Conservation (phyloP, 2,329 filamentous ascomycete species). For the Juglanconis juglandina region DNA sequence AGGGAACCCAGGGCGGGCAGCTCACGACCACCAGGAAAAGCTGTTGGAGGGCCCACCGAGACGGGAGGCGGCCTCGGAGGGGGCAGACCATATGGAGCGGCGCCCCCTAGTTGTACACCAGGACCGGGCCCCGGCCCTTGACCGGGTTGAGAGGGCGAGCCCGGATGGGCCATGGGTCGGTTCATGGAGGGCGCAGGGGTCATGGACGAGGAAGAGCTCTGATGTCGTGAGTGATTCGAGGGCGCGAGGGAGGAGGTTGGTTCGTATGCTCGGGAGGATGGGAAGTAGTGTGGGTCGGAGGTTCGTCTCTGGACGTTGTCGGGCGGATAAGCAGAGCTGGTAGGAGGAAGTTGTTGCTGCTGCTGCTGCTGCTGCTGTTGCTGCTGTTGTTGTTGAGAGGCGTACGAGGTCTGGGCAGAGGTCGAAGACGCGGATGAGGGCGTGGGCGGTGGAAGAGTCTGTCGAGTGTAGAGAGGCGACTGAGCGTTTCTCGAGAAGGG, state of each 20-base stretch:
- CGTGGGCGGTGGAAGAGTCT: slow-evolving; percentile 24
- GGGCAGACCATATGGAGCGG: slow-evolving; percentile 40
- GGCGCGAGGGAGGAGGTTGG: slow-evolving; percentile 26
- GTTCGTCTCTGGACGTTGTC: slow-evolving; percentile 34
- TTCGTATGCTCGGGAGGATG: slow-evolving; percentile 33
- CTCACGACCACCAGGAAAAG: slow-evolving; percentile 49
- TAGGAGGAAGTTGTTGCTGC: slow-evolving; percentile 20
- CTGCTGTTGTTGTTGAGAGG: slow-evolving; percentile 16
- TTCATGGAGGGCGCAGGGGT: slow-evolving; percentile 34
- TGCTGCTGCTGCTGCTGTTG: not conserved
- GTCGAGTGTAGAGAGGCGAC: slow-evolving; percentile 30
- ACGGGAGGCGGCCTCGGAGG: slow-evolving; percentile 43
- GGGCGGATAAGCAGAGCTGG: slow-evolving; percentile 25
- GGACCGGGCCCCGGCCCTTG: slow-evolving; percentile 25
- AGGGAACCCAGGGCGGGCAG: slow-evolving; percentile 50
- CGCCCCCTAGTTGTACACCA: slow-evolving; percentile 24
- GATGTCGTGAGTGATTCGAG: slow-evolving; percentile 39
- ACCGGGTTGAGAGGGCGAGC: slow-evolving; percentile 39
- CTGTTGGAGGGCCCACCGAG: slow-evolving; percentile 39
- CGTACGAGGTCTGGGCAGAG: slow-evolving; percentile 18
- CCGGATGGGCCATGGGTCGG: slow-evolving; percentile 45
- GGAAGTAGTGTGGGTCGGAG: slow-evolving; percentile 42
- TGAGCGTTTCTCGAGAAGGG: slow-evolving; percentile 32
- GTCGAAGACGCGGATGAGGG: slow-evolving; percentile 17
- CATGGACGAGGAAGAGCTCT: slow-evolving; percentile 44